Base-by-base conservation (phyloP, 192 early-diverging fungal genomes). In the Coemansia sp. region DNA sequence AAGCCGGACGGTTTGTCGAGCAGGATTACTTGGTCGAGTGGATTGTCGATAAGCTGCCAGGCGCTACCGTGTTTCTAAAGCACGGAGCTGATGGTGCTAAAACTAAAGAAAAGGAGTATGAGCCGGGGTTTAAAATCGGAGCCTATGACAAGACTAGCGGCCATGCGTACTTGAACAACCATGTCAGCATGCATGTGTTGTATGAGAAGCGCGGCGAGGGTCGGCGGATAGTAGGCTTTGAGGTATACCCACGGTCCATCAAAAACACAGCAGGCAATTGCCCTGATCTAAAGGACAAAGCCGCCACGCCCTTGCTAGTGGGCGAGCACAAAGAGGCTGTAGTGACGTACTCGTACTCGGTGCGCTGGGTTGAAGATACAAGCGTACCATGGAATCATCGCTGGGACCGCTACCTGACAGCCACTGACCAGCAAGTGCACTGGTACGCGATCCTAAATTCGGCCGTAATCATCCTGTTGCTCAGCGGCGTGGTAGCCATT, bases 391-490 rank as follows among this genome's bases (percentile, higher is more conserved):
- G 87, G 87, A 62, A 62, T 62, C 82, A 81, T 50, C 86, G 87
- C 29, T 93, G 91, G 91, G 89, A 87, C 55, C 70, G 83, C 5
- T 93, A 89, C 49, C 69, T 93, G 32, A 37, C 83, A 27, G 59
- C 69, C 20, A 70, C 78, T 22, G 75, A 87, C 39, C 58, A 83
- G 35, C 76, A 85, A 6, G 80, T 88, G 32, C 89, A 91, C 65
- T 87, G 86, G 86, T 90, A 86, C 68, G 82, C 90, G 3, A 89
- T 89, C 38, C 70, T 91, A 71, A 93, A 93, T 73, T 88, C 88
- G 24, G 67, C 86, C 0, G 71, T 93, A 8, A 86, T 92, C 30
- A 80, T 85, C 30, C 16, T 92, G n/a, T 80, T 89, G 60, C 72
- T 92, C 13, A 84, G 87, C n/a, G 86, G 80, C 13, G 79, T 93